phyloP scores from a whole-genome alignment of 495 filamentous ascomycete species.

The Aspergillus bridgeri region DNA sequence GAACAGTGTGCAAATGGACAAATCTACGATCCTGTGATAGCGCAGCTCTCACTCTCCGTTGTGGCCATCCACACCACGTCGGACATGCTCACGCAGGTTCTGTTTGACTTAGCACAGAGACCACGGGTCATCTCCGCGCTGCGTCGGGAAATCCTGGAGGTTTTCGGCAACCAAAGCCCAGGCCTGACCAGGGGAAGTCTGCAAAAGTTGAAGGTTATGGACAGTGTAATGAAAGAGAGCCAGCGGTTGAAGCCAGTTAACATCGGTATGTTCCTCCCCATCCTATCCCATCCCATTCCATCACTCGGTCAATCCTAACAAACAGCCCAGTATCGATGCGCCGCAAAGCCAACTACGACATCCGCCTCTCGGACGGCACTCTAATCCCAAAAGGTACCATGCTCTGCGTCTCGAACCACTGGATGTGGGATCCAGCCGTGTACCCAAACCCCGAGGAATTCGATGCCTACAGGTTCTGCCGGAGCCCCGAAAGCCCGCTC shows the following conservation, averaged over 20 bases:
- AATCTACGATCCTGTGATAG: constrained; percentile 13
- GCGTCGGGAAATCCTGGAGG: constrained; percentile 15
- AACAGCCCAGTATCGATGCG: constrained; percentile 30
- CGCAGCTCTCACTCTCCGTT: constrained; percentile 22
- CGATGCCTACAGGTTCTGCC: constrained; percentile 35
- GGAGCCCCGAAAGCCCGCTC: constrained; percentile 24
- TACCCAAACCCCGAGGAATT: constrained; percentile 34
- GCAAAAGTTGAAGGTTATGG: constrained; percentile 36
- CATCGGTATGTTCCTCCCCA: constrained; percentile 17
- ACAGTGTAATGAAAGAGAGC: constrained; percentile 20
- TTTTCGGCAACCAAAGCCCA: constrained; percentile 19
- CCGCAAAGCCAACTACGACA: constrained; percentile 23
- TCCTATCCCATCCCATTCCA: background rate
- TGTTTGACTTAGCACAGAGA: constrained; percentile 22
- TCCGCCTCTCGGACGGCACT: constrained; percentile 14
- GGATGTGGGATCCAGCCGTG: constrained; percentile 23
- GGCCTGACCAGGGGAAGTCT: constrained; percentile 24
- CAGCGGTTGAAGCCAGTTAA: constrained; percentile 20
- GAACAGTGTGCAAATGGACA: constrained; percentile 20
- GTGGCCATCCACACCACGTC: constrained; percentile 32
- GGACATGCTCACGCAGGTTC: constrained; percentile 20
- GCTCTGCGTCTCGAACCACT: constrained; percentile 22
- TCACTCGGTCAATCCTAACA: background rate
- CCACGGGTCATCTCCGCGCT: constrained; percentile 15
- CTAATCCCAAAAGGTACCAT: constrained; percentile 14